These are phyloP conservation scores for Trypanosomatidae sp. DNA, from an alignment of 208 protist species.

Conservation along the genomic window DNA sequence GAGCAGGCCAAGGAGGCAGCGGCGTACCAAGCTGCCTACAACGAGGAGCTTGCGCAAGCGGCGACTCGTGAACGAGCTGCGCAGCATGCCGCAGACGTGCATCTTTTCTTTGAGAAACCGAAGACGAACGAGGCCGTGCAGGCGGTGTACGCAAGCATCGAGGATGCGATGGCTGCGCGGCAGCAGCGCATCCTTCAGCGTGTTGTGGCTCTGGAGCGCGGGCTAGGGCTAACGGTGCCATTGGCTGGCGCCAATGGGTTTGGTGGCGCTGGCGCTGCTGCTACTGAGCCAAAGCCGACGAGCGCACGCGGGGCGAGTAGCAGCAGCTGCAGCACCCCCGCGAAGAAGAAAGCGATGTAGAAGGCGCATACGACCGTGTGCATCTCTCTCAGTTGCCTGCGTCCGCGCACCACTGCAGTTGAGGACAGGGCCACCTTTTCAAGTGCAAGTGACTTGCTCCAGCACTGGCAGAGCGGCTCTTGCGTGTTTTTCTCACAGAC, in stretches of 20 bases:
- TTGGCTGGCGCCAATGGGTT: not conserved
- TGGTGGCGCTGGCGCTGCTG: not conserved
- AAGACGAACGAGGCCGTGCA: conserved; percentile 50
- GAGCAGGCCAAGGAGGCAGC: conserved; percentile 51
- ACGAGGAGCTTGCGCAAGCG: conserved; percentile 40
- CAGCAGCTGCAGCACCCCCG: not conserved
- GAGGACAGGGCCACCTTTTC: not conserved
- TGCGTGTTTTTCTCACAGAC: not conserved
- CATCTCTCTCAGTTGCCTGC: not conserved
- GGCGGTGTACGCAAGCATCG: conserved; percentile 67
- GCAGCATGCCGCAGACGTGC: conserved; percentile 62
- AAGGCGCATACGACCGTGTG: not conserved
- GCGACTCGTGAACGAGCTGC: conserved; percentile 30
- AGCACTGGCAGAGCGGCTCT: not conserved
- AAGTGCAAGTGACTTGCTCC: not conserved
- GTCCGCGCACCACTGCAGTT: not conserved
- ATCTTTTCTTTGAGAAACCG: conserved; percentile 65
- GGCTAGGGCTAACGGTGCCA: conserved; percentile 35
- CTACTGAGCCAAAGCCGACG: not conserved
- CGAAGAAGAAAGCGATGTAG: conserved; percentile 8
- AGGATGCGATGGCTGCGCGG: conserved; percentile 46
- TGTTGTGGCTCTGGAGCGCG: conserved; percentile 61
- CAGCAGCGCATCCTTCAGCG: conserved; percentile 75
- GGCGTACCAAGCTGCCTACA: conserved; percentile 32
- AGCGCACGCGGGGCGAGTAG: not conserved